Base-by-base conservation (phyloP, 2,329 filamentous ascomycete species). In the Penicillium brasilianum region DNA sequence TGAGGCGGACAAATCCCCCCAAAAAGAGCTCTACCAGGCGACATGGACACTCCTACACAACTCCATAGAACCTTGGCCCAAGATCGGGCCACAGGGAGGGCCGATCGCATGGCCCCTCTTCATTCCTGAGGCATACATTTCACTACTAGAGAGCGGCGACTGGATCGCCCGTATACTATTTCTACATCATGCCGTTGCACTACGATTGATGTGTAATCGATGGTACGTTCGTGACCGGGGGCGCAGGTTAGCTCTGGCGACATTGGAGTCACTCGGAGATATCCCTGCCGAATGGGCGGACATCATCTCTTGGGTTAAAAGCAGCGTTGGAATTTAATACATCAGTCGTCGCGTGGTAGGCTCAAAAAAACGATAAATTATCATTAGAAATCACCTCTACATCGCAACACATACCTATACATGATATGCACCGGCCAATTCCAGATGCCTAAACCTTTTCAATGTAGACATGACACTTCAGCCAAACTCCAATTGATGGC, bases 201-300 rank as follows among this genome's bases (percentile, higher is more conserved):
- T 76, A 69, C 71, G 72, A 50, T 67, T 76, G n/a, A 49, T 74
- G 34, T 72, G 69, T 1, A 65, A 74, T 59, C 69, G 71, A 32
- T 76, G 73, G 73, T 76, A 72, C 57, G 72, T 75, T 11, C 66
- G 67, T n/a, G 71, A 72, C 20, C 72, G 68, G 67, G 72, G 73
- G 10, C 67, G 72, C 13, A 71, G 71, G 37, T 60, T 74, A 13
- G 69, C 75, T 14, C 61, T 68, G 41, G 69, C 71, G 2, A 70
- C 69, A 20, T n/a, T 75, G n/a, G 62, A 71, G 16, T 55, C 62
- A 25, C 36, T 71, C n/a, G 64, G 68, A 14, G 67, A 73, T 7
- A 66, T 72, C 34, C 73, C 72, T 0, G 28, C 59, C 3, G 63
- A 66, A 9, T 76, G 73, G 73, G 30, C 36, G 4, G 69, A 70